phyloP scores from a whole-genome alignment of 306 rosid genomes.

The Quercus alba region DNA sequence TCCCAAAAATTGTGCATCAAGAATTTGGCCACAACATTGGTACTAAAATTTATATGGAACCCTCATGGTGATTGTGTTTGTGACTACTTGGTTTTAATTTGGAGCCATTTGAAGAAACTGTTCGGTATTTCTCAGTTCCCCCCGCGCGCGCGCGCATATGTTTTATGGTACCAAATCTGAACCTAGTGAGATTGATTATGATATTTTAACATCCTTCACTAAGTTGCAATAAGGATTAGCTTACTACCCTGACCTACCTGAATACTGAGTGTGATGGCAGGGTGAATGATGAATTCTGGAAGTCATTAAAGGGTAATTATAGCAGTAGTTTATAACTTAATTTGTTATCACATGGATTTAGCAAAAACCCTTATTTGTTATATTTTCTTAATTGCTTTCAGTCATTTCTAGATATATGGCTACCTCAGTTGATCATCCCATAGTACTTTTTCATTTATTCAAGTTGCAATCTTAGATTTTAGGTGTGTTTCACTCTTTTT shows the following conservation, averaged over 20 bases:
- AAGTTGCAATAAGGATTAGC: not conserved
- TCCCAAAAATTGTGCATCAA: not conserved
- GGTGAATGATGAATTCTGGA: not conserved
- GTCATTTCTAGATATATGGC: not conserved
- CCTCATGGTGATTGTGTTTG: not conserved
- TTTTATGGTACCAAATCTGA: not conserved
- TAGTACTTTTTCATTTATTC: not conserved
- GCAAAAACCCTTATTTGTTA: not conserved
- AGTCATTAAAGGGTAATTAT: not conserved
- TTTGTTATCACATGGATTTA: not conserved
- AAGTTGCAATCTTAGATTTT: conserved; percentile 4
- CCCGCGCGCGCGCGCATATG: not conserved
- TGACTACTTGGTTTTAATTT: not conserved
- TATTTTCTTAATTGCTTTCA: not conserved
- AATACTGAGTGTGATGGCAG: not conserved
- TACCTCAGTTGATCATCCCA: not conserved
- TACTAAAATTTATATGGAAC: not conserved
- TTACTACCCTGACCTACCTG: too few species aligned
- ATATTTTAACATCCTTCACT: not conserved
- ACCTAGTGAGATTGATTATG: not conserved
- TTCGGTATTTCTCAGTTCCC: not conserved
- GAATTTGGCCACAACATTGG: not conserved
- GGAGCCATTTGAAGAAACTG: not conserved
- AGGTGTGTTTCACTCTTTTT: not conserved
- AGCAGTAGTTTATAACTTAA: not conserved